phyloP scores from a whole-genome alignment of 75 land plant genomes.

The Cryptomeria japonica region DNA sequence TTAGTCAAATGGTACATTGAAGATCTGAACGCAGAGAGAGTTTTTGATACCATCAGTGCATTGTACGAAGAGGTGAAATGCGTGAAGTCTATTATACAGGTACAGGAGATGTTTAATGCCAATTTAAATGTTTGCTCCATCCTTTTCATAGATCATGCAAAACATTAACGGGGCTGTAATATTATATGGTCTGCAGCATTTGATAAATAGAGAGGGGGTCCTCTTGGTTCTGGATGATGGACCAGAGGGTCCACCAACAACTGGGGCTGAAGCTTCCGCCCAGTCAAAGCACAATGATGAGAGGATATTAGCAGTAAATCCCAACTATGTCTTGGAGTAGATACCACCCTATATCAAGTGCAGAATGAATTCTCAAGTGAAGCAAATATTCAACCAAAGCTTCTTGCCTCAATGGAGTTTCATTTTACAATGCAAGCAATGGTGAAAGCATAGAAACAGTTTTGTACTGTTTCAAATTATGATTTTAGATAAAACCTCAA shows the following conservation, averaged over 20 bases:
- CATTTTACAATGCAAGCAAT: background rate
- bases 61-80: conserved; percentile 56
- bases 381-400: background rate
- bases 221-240: conserved; percentile 91
- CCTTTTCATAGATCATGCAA: background rate
- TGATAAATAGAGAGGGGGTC: conserved; percentile 86
- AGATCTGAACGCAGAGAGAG: conserved; percentile 67
- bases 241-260: conserved; percentile 22
- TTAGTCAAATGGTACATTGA: conserved; percentile 85
- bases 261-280: conserved; percentile 24
- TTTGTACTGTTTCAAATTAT: background rate
- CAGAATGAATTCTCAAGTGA: background rate
- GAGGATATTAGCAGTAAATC: conserved; percentile 90
- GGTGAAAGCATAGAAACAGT: background rate
- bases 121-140: background rate
- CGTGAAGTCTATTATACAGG: conserved; percentile 87
- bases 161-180: background rate
- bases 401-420: background rate
- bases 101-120: conserved; percentile 14
- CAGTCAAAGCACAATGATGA: conserved; percentile 33
- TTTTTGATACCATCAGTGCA: conserved; percentile 55
- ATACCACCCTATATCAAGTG: background rate
- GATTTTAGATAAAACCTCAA: background rate
- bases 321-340: conserved; percentile 85
- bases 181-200: conserved; percentile 51